Conservation (phyloP, 2,329 filamentous ascomycete species). For the Diaporthe australafricana region DNA sequence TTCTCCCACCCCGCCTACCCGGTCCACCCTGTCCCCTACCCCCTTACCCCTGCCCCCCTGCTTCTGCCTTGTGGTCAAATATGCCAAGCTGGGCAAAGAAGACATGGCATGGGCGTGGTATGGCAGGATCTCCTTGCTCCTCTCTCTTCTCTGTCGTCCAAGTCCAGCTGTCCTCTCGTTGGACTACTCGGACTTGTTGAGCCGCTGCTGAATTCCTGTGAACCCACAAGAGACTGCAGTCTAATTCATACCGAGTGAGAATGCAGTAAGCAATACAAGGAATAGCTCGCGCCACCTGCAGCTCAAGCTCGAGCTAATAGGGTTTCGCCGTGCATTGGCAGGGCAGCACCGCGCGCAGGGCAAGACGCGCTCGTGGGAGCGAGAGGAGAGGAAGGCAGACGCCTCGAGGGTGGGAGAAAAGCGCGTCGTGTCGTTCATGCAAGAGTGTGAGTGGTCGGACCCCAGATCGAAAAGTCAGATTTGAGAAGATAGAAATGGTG, state of each 20-base stretch:
- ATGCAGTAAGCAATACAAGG: slow-evolving; percentile 26
- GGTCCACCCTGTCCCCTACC: not conserved
- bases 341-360: not conserved
- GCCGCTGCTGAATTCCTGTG: not conserved
- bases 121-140: slow-evolving; percentile 1
- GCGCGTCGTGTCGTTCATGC: slow-evolving; percentile 27
- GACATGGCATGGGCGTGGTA: slow-evolving; percentile 23
- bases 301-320: slow-evolving; percentile 16
- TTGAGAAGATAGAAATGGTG: slow-evolving; percentile 17
- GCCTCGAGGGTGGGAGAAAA: not conserved
- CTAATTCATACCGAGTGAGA: not conserved
- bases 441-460: slow-evolving; percentile 29
- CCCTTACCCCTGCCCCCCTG: slow-evolving; percentile 1
- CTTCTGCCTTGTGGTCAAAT: slow-evolving; percentile 1
- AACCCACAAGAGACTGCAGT: slow-evolving; percentile 19
- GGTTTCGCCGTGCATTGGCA: not conserved
- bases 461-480: slow-evolving; percentile 29
- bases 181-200: slow-evolving; percentile 21
- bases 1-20: not conserved
- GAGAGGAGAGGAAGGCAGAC: not conserved
- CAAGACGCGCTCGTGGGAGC: not conserved
- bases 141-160: not conserved
- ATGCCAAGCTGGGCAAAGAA: slow-evolving; percentile 7
- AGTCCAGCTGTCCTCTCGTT: not conserved
- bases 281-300: slow-evolving; percentile 23